Conservation (phyloP, 371 early-diverging fungal species). For the Capillidium rhysosporum region DNA sequence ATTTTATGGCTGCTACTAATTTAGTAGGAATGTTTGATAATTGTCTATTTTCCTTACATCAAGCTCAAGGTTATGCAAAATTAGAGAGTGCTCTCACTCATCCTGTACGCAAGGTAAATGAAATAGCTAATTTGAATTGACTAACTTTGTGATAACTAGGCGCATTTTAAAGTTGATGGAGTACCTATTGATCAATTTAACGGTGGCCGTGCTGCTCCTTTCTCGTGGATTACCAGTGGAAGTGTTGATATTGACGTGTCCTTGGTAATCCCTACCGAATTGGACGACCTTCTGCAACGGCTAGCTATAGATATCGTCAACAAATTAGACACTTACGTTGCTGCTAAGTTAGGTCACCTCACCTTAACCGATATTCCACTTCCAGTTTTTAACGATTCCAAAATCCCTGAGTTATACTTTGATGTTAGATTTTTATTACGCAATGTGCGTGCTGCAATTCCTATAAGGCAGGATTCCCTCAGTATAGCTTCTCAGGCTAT, state of each 20-base stretch:
- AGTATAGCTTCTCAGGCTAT: conserved; percentile 65
- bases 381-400: conserved; percentile 13
- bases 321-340: conserved; percentile 45
- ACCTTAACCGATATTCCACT: conserved; percentile 24
- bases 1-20: conserved; percentile 69
- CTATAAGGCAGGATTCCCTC: conserved; percentile 44
- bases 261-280: conserved; percentile 43
- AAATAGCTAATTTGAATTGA: not conserved
- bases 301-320: conserved; percentile 59
- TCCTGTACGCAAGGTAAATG: not conserved
- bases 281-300: conserved; percentile 29
- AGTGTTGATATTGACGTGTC: conserved; percentile 63
- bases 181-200: conserved; percentile 84
- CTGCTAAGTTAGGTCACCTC: conserved; percentile 14
- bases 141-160: too few species aligned
- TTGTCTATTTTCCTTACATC: conserved; percentile 79
- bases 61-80: conserved; percentile 28
- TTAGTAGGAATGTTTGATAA: conserved; percentile 87
- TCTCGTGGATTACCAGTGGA: conserved; percentile 86
- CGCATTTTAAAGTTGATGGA: conserved; percentile 75
- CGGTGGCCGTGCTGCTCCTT: conserved; percentile 66
- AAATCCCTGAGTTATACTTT: conserved; percentile 8
- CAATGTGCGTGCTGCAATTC: conserved; percentile 75
- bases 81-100: not conserved
- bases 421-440: conserved; percentile 70